Percentiles rank a stretch among this genome's conserved stretches.
These are phyloP conservation scores for Colletotrichum sp. DNA, from an alignment of 2,329 filamentous ascomycete species.

Conservation along the genomic window DNA sequence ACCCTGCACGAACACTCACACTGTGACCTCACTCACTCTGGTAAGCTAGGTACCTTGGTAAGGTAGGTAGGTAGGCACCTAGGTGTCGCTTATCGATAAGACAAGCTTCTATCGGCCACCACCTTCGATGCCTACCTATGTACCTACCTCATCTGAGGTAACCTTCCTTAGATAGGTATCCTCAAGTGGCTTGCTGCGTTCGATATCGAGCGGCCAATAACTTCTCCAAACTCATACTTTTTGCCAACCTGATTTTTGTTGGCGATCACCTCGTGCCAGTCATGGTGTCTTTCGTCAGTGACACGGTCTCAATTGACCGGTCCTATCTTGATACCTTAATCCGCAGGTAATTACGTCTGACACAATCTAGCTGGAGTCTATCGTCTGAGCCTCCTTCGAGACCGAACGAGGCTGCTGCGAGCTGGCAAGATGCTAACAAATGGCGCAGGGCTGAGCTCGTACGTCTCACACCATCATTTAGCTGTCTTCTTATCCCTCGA, in stretches of 20 bases:
- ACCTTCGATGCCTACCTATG: not conserved
- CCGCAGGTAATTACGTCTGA: constrained; percentile 54
- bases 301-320: constrained; percentile 53
- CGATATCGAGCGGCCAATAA: not conserved
- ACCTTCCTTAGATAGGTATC: not conserved
- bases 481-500: not conserved
- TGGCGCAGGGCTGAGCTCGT: constrained; percentile 31
- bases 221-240: not conserved
- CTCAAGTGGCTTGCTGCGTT: not conserved
- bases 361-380: not conserved
- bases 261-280: not conserved
- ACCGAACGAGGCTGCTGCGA: not conserved
- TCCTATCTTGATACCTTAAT: constrained; percentile 66
- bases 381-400: not conserved
- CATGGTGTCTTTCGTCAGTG: constrained; percentile 27
- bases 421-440: not conserved
- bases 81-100: not conserved
- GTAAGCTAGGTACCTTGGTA: not conserved
- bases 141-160: not conserved
- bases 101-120: not conserved
- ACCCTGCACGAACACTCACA: not conserved
- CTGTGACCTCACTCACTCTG: not conserved
- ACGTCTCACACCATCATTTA: constrained; percentile 15
- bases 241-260: not conserved
- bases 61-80: too few relatives aligned